Evolutionary conservation across 768 basidiomycete species (phyloP), one percentile per base, ranked within the genome.

Genomic region (Piloderma croceum): DNA sequence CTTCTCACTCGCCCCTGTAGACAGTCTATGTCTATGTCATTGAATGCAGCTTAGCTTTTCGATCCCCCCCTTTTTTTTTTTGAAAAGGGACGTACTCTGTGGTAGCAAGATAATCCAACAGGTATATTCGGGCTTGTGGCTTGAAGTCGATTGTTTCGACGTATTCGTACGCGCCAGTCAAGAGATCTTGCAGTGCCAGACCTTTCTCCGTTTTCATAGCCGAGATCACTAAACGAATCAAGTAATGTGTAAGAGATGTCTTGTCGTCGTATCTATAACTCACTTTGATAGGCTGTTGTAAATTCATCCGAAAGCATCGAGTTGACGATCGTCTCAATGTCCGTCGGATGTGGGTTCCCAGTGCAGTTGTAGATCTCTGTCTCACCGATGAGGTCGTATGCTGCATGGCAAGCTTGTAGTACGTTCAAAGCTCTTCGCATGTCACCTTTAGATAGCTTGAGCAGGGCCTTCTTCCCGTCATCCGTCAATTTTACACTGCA

Each of bases 261-360:
- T 9, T 25, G 36, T 4, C 13, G 34, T 18, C 10, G 15, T 9
- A 11, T 6, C 13, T 18, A 32, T 5, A n/a, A 17, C 77, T 29
- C 47, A 89, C 89, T 79, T 53, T 81, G 77, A 58, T 92, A 92
- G 13, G 86, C 81, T 1, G 86, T 92, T 1, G 90, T 91, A 50
- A 98, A 98, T 52, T 96, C 92, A 51, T 97, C 92, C 4, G 83
- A 77, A 56, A 98, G 77, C 96, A 99, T 98, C 7, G 87, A 89
- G 47, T 89, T 83, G 23, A 98, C 89, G 29, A 99, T 86, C 9
- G 79, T 76, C 56, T 93, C 90, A 34, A 99, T 90, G 62, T 99
- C 96, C 20, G 78, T 74, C 0, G 96, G 96, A 58, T 97, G 92
- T 15, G 96, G 96, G 50, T 82, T 93, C 29, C 96, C 96, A 0